phyloP scores from a whole-genome alignment of 306 rosid species.

The Vigna radiata region DNA sequence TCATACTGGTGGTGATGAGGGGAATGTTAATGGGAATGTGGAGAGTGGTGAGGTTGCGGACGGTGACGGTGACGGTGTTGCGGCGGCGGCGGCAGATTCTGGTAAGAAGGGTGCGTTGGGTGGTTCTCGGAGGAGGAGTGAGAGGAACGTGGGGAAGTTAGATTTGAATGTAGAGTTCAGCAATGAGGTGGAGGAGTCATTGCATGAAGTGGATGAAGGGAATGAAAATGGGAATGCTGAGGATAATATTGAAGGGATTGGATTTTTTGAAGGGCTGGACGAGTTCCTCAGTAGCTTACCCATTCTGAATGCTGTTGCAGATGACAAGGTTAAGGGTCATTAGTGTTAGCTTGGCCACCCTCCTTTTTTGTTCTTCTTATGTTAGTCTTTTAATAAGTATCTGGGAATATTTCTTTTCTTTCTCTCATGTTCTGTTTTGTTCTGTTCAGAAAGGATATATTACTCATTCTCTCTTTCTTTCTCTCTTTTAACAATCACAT shows the following conservation, averaged over 20 bases:
- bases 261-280: conserved; percentile 96
- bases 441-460: conserved; percentile 34
- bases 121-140: conserved; percentile 66
- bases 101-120: conserved; percentile 53
- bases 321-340: conserved; percentile 84
- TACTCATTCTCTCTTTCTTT: not conserved
- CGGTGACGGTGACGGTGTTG: conserved; percentile 38
- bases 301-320: conserved; percentile 81
- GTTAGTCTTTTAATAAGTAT: conserved; percentile 38
- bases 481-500: not conserved
- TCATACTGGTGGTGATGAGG: conserved; percentile 8
- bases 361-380: conserved; percentile 27
- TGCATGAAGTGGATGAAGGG: conserved; percentile 48
- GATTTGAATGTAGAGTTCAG: conserved; percentile 98
- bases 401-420: not conserved
- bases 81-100: conserved; percentile 49
- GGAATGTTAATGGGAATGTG: conserved; percentile 19
- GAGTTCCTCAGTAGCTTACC: conserved; percentile 93
- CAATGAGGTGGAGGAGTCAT: conserved; percentile 86
- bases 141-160: conserved; percentile 74
- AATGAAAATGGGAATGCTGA: conserved; percentile 53
- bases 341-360: conserved; percentile 39
- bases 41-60: conserved; percentile 50
- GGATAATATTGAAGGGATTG: conserved; percentile 87
- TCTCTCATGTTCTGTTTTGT: conserved; percentile 12